phyloP scores from a whole-genome alignment of 2,329 filamentous ascomycete genomes.

The Verticillium tricorpus region DNA sequence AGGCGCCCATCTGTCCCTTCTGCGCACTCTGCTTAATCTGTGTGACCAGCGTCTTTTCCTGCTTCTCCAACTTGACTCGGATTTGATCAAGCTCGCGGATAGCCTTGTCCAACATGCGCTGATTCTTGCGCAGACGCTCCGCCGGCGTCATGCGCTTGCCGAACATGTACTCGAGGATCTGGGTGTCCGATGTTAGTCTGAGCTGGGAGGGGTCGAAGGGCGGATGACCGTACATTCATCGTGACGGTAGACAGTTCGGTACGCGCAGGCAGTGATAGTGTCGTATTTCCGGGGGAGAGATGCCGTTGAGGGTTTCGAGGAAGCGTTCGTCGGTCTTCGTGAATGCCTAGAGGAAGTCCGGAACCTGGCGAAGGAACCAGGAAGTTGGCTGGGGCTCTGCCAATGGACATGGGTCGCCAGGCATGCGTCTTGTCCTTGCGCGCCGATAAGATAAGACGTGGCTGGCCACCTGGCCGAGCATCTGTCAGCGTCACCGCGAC shows the following conservation, averaged over 20 bases:
- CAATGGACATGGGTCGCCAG: neutral
- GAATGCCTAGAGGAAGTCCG: neutral
- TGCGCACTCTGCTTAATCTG: conserved; percentile 99
- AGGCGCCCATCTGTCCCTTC: conserved; percentile 96
- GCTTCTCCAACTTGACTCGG: conserved; percentile 92
- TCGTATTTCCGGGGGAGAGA: no score
- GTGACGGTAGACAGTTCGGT: conserved; percentile 13
- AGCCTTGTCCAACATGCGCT: conserved; percentile 93
- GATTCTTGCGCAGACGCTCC: conserved; percentile 87
- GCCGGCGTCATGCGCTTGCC: conserved; percentile 98
- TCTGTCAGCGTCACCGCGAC: neutral
- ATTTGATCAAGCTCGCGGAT: conserved; percentile 95
- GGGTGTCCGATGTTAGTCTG: conserved; percentile 1
- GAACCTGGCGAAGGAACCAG: neutral
- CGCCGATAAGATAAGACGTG: neutral
- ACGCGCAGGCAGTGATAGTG: no score
- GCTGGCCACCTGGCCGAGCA: neutral
- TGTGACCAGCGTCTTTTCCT: conserved; percentile 92
- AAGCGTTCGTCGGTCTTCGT: neutral
- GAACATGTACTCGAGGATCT: conserved; percentile 99
- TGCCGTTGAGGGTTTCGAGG: neutral
- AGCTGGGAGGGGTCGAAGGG: neutral
- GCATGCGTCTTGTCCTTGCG: neutral
- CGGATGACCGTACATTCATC: conserved; percentile 51
- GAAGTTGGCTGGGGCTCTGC: neutral